Percentiles rank a stretch among this genome's conserved stretches.
phyloP scores from a whole-genome alignment of 2,329 filamentous ascomycete species.

The Fusarium sp. region DNA sequence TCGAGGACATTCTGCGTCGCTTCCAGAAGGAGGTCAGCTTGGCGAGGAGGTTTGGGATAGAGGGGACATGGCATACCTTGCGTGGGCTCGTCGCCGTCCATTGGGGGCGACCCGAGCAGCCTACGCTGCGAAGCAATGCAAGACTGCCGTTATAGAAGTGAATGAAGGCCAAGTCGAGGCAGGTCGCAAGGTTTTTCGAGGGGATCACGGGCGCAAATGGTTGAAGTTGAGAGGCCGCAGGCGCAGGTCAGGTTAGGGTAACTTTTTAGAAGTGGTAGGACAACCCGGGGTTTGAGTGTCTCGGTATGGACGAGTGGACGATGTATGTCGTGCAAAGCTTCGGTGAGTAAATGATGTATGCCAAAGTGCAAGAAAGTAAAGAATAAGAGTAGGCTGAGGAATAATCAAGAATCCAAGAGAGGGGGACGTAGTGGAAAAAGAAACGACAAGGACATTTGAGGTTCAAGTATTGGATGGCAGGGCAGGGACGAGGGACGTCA shows the following conservation, averaged over 20 bases:
- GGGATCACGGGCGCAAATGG: constrained; percentile 34
- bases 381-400: constrained; percentile 14
- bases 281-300: constrained; percentile 23
- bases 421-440: constrained; percentile 37
- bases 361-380: constrained; percentile 20
- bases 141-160: constrained; percentile 35
- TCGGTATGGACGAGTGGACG: constrained; percentile 19
- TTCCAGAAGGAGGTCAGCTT: constrained; percentile 49
- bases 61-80: constrained; percentile 53
- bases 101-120: constrained; percentile 54
- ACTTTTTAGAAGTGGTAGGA: constrained; percentile 29
- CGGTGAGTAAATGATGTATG: constrained; percentile 7
- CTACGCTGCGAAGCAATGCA: constrained; percentile 43
- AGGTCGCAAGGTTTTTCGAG: constrained; percentile 14
- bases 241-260: constrained; percentile 23
- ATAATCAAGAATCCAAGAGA: constrained; percentile 34
- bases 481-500: constrained; percentile 40
- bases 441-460: constrained; percentile 38
- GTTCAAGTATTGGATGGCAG: constrained; percentile 33
- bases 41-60: constrained; percentile 11
- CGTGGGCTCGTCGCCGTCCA: constrained; percentile 61
- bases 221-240: constrained; percentile 17
- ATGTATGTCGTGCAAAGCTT: constrained; percentile 4
- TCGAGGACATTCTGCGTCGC: constrained; percentile 86
- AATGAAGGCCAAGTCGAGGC: constrained; percentile 17